Conservation (phyloP, 257 asterid genomes). For the Solanum ossicruentum region DNA sequence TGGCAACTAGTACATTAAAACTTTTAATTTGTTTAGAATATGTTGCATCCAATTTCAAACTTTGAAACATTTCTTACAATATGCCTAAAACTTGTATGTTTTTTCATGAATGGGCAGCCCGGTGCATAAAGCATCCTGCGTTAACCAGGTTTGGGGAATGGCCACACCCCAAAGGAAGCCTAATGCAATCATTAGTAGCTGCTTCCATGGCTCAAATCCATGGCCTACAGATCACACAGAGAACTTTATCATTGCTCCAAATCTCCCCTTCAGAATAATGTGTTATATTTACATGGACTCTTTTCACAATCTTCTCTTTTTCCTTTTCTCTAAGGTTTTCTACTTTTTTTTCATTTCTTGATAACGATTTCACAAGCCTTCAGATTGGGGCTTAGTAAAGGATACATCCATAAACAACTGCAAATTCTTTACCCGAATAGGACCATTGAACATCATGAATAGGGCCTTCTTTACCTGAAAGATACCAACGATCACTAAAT, state of each 20-base stretch:
- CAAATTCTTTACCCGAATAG: constrained; percentile 75
- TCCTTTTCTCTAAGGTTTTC: neutral
- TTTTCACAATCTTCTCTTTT: neutral
- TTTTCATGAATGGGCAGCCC: neutral
- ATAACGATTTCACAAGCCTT: neutral
- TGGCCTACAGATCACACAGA: neutral
- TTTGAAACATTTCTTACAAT: neutral
- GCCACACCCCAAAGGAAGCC: neutral
- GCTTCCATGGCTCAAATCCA: neutral
- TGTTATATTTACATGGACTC: neutral
- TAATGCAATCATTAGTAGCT: neutral
- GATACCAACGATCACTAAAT: constrained; percentile 1
- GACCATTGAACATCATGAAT: constrained; percentile 99
- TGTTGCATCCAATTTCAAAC: neutral
- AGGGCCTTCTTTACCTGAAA: constrained; percentile 95
- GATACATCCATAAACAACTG: constrained; percentile 99
- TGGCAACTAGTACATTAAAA: neutral
- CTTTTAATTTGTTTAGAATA: neutral
- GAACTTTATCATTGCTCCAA: neutral
- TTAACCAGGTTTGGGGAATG: neutral
- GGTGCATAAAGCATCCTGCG: neutral
- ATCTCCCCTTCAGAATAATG: neutral
- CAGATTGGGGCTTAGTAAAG: constrained; percentile 9
- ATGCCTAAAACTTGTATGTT: neutral
- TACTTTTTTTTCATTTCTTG: neutral